A percentile compares a stretch with the other conserved stretches of the same genome.
Conservation (phyloP, 2,329 filamentous ascomycete genomes). For the Penicillium vulpinum region DNA sequence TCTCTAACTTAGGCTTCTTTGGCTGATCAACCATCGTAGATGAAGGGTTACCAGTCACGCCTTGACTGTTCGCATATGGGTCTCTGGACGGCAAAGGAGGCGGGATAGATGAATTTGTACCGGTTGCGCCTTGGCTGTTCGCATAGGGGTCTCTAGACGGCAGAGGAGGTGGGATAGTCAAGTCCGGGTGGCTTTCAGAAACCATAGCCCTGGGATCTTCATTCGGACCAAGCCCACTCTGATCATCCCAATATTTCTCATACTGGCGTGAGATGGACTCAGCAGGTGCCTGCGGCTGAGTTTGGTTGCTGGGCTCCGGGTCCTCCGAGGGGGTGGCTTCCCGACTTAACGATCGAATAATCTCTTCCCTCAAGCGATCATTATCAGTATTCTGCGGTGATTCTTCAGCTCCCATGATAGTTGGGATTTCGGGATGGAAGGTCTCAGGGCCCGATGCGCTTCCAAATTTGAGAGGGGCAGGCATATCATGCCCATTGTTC, state of each 20-base stretch:
- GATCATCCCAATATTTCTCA: too few species aligned
- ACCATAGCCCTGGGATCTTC: too few species aligned
- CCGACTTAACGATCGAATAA: conserved; percentile 50
- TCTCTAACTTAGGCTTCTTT: conserved; percentile 32
- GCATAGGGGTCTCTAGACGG: conserved; percentile 19
- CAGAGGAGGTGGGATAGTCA: conserved; percentile 11
- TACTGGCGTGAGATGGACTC: conserved; percentile 38
- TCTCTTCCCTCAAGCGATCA: conserved; percentile 49
- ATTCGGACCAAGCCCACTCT: too few species aligned
- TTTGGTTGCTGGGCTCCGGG: conserved; percentile 24
- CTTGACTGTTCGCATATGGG: conserved; percentile 14
- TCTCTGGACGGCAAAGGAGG: conserved; percentile 17
- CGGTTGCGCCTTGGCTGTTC: neutral
- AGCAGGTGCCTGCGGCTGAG: conserved; percentile 20
- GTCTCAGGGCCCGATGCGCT: conserved; percentile 18
- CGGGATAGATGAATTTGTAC: neutral
- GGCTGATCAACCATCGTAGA: conserved; percentile 12
- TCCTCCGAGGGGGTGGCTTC: conserved; percentile 35
- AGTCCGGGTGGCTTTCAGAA: conserved; percentile 19
- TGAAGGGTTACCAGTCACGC: neutral
- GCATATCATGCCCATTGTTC: conserved; percentile 22
- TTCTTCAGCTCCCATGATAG: conserved; percentile 37
- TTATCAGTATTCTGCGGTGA: conserved; percentile 44
- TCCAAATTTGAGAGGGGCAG: conserved; percentile 37
- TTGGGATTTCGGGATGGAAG: conserved; percentile 29